phyloP scores from a whole-genome alignment of 495 filamentous ascomycete species.

The Aspergillus ellipticus region DNA sequence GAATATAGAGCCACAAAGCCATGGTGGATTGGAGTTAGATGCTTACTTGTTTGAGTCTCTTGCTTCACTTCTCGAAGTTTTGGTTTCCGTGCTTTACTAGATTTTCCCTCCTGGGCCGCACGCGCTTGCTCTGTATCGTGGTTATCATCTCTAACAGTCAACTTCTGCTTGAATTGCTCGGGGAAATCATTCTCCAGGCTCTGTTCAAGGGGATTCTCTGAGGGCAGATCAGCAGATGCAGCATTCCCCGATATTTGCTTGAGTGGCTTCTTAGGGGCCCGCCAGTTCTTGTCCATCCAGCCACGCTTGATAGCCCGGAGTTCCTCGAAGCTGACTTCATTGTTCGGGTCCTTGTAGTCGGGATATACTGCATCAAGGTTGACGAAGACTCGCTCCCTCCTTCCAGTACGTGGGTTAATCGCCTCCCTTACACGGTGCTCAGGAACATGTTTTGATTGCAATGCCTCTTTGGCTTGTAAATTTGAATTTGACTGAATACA shows the following conservation, averaged over 20 bases:
- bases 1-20: neutral
- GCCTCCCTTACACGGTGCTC: conserved; percentile 64
- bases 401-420: conserved; percentile 72
- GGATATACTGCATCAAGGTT: conserved; percentile 83
- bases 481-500: conserved; percentile 59
- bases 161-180: conserved; percentile 27
- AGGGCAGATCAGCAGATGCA: conserved; percentile 11
- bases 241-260: conserved; percentile 39
- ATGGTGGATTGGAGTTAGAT: conserved; percentile 7
- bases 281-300: conserved; percentile 72
- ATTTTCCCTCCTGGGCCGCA: conserved; percentile 31
- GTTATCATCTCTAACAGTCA: conserved; percentile 21
- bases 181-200: conserved; percentile 20
- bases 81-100: conserved; percentile 55
- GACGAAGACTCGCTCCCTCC: conserved; percentile 80
- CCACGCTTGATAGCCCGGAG: conserved; percentile 75
- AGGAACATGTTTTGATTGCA: conserved; percentile 31
- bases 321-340: conserved; percentile 87
- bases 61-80: conserved; percentile 71
- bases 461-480: conserved; percentile 36
- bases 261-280: conserved; percentile 33
- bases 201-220: conserved; percentile 12
- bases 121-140: conserved; percentile 26
- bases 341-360: conserved; percentile 58
- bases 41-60: conserved; percentile 79